Evolutionary conservation across 1,139 yeast genomes (phyloP).

Genomic region (Zygosaccharomyces pseudobailii): DNA sequence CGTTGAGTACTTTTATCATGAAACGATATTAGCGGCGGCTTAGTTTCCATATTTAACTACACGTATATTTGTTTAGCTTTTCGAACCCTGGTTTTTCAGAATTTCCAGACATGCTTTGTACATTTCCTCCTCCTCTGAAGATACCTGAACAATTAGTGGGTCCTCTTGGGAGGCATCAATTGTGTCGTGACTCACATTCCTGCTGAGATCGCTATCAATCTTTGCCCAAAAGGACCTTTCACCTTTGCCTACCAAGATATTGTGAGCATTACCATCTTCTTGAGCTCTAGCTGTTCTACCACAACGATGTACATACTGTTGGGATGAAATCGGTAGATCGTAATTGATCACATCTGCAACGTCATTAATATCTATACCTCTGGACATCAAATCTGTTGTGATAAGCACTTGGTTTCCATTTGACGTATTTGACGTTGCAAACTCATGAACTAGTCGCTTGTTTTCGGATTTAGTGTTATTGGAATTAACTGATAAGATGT

Average conservation of each 20-base stretch:
- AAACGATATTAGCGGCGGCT: too few relatives aligned
- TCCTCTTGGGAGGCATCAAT: slow-evolving; percentile 5
- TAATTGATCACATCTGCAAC: slow-evolving; percentile 80
- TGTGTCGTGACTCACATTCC: slow-evolving; percentile 28
- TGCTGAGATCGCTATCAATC: slow-evolving; percentile 41
- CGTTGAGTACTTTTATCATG: too few relatives aligned
- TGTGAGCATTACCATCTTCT: slow-evolving; percentile 66
- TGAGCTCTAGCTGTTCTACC: slow-evolving; percentile 97
- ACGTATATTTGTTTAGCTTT: background rate
- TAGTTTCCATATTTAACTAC: background rate
- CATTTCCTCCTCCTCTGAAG: slow-evolving; percentile 33
- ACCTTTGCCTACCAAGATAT: slow-evolving; percentile 66
- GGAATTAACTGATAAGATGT: slow-evolving; percentile 43
- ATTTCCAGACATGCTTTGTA: slow-evolving; percentile 44
- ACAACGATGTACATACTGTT: slow-evolving; percentile 91
- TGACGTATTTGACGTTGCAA: slow-evolving; percentile 38
- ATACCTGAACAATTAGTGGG: slow-evolving; percentile 17
- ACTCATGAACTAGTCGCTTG: slow-evolving; percentile 48
- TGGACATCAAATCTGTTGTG: slow-evolving; percentile 88
- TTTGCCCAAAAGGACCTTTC: slow-evolving; percentile 63
- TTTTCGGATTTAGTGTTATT: slow-evolving; percentile 48
- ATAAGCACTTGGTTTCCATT: slow-evolving; percentile 46
- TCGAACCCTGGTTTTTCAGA: slow-evolving; percentile 24
- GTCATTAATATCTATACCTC: slow-evolving; percentile 81
- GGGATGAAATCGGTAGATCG: slow-evolving; percentile 81